Percentiles rank a stretch among this genome's conserved stretches.
Conservation (phyloP, 2,329 filamentous ascomycete species). For the Epichloe elymi region DNA sequence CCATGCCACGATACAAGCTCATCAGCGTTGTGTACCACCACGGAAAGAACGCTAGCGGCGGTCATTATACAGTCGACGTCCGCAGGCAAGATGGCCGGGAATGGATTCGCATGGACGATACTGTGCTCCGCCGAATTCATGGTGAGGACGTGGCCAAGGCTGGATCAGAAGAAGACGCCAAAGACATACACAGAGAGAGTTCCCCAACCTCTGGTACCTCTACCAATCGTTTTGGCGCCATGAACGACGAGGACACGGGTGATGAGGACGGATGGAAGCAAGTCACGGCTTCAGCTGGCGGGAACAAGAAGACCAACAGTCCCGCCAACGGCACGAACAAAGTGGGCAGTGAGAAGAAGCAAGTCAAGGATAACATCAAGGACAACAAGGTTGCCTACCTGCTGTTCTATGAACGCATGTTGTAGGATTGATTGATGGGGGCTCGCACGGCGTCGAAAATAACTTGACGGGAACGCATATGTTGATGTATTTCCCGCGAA, state of each 20-base stretch:
- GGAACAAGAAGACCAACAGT: slow-evolving; percentile 58
- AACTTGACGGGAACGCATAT: background rate
- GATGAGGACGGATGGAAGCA: slow-evolving; percentile 75
- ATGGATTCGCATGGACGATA: slow-evolving; percentile 95
- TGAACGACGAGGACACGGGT: slow-evolving; percentile 51
- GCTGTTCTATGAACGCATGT: slow-evolving; percentile 80
- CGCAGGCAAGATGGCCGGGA: slow-evolving; percentile 86
- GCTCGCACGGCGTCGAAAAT: too few species aligned
- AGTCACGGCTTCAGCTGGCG: slow-evolving; percentile 47
- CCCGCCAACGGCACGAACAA: slow-evolving; percentile 52
- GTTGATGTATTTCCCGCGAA: background rate
- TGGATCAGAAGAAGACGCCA: slow-evolving; percentile 63
- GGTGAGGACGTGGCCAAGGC: slow-evolving; percentile 82
- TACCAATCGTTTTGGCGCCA: slow-evolving; percentile 62
- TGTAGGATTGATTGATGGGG: slow-evolving; percentile 24
- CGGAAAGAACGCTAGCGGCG: slow-evolving; percentile 88
- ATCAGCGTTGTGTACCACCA: slow-evolving; percentile 94
- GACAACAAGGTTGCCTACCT: slow-evolving; percentile 98
- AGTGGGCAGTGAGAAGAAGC: slow-evolving; percentile 41
- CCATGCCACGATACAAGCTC: slow-evolving; percentile 70
- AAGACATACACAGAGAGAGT: slow-evolving; percentile 32
- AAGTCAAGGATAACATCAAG: slow-evolving; percentile 53
- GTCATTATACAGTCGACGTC: slow-evolving; percentile 97
- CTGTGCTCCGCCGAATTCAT: slow-evolving; percentile 69
- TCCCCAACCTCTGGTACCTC: slow-evolving; percentile 22